A percentile compares a stretch with the other conserved stretches of the same genome.
Conservation (phyloP, 2,329 filamentous ascomycete species). For the Aspergillus puulaauensis region DNA sequence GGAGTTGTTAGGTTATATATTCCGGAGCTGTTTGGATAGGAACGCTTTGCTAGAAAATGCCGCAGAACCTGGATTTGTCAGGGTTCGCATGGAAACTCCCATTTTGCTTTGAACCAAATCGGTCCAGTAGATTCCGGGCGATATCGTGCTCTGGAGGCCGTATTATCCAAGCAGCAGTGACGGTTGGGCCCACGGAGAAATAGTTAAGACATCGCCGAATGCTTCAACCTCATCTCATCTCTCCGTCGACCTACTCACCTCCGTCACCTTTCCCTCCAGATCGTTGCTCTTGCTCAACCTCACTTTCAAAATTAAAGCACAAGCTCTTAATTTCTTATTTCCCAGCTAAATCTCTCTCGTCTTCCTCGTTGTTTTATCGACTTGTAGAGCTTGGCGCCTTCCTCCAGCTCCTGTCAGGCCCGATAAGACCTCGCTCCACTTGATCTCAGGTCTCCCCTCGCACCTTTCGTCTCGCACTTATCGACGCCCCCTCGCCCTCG, state of each 20-base stretch:
- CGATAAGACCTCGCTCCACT: constrained; percentile 24
- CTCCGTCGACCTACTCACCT: background rate
- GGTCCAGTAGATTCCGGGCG: background rate
- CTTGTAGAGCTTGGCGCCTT: constrained; percentile 13
- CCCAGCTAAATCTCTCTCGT: background rate
- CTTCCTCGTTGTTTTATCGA: constrained; percentile 1
- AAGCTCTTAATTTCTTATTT: background rate
- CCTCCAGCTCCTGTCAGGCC: constrained; percentile 7
- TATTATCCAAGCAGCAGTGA: constrained; percentile 2
- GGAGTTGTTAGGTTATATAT: background rate
- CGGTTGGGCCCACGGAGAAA: constrained; percentile 15
- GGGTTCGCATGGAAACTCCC: background rate
- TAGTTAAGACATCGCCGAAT: constrained; percentile 12
- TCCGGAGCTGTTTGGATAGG: background rate
- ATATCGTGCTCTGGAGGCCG: background rate
- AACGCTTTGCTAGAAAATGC: background rate
- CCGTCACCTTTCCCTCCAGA: background rate
- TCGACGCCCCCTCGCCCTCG: background rate
- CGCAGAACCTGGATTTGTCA: background rate
- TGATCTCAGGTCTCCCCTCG: constrained; percentile 5
- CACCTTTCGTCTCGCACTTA: constrained; percentile 3
- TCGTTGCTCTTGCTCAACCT: background rate
- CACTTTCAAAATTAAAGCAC: background rate
- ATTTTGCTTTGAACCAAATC: background rate
- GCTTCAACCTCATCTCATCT: constrained; percentile 10